A percentile compares a stretch with the other conserved stretches of the same genome.
Evolutionary conservation across 176 grass and related monocot genomes (phyloP).

Genomic region (Areca catechu): DNA sequence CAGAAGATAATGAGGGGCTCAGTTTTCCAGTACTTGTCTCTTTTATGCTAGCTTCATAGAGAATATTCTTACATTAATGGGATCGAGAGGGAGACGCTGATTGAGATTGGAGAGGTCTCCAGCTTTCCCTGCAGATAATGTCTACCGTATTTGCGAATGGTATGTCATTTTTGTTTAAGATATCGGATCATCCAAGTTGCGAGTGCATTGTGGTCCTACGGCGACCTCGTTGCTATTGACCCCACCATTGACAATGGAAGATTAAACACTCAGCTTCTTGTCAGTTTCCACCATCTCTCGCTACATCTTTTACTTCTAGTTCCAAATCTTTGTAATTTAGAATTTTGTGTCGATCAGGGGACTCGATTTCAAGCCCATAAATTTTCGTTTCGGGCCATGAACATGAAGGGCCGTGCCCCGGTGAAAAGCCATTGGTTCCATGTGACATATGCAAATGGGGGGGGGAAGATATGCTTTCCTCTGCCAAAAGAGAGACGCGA

Average conservation of each 20-base stretch:
- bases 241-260: too few species aligned
- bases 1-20: slow-evolving; percentile 12
- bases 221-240: background rate
- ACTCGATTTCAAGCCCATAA: background rate
- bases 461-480: slow-evolving; percentile 10
- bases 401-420: background rate
- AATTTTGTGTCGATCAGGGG: too few species aligned
- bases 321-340: too few species aligned
- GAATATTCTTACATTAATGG: too few species aligned
- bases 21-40: slow-evolving; percentile 9
- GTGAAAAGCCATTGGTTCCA: background rate
- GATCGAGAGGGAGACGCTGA: slow-evolving; percentile 6
- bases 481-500: slow-evolving; percentile 1
- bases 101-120: background rate
- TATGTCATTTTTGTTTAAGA: too few species aligned
- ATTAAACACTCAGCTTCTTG: too few species aligned
- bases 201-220: slow-evolving; percentile 10
- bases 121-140: background rate
- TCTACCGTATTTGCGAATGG: too few species aligned
- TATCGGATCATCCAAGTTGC: slow-evolving; percentile 7
- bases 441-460: too few species aligned
- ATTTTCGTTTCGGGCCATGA: slow-evolving; percentile 15
- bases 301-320: too few species aligned
- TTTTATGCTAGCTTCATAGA: background rate
- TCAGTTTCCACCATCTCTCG: too few species aligned